Evolutionary conservation across 345 rosid species (phyloP).

Genomic region (Syzygium aqueum): DNA sequence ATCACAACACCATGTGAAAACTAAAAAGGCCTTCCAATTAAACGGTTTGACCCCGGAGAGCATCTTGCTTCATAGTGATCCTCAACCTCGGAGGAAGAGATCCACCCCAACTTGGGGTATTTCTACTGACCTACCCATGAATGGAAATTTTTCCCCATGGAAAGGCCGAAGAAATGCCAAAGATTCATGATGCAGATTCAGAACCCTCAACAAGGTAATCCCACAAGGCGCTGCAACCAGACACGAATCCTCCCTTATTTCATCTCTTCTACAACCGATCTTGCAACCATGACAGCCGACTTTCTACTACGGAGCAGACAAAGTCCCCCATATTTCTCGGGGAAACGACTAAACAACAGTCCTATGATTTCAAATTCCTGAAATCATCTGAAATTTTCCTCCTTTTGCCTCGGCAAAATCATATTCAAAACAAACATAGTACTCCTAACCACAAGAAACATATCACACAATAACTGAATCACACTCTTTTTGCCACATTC

Average conservation of each 20-base stretch:
- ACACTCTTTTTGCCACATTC: neutral
- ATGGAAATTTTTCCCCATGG: neutral
- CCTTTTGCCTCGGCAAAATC: neutral
- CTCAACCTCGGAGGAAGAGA: neutral
- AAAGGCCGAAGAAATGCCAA: neutral
- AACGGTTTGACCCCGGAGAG: rapidly evolving
- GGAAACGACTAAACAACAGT: neutral
- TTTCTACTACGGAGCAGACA: neutral
- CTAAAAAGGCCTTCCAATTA: neutral
- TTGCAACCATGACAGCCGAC: neutral
- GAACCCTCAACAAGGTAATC: neutral
- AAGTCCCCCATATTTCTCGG: neutral
- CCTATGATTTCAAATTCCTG: neutral
- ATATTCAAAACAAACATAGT: neutral
- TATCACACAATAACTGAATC: neutral
- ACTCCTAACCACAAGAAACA: neutral
- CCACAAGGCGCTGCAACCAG: neutral
- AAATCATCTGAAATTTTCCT: neutral
- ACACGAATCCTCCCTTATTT: neutral
- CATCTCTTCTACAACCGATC: neutral
- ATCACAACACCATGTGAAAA: neutral
- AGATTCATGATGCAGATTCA: neutral
- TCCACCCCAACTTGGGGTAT: neutral
- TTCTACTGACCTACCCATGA: neutral
- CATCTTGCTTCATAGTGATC: neutral